These are phyloP conservation scores for Venturia nashicola DNA, from an alignment of 2,329 filamentous ascomycete species.

Conservation along the genomic window DNA sequence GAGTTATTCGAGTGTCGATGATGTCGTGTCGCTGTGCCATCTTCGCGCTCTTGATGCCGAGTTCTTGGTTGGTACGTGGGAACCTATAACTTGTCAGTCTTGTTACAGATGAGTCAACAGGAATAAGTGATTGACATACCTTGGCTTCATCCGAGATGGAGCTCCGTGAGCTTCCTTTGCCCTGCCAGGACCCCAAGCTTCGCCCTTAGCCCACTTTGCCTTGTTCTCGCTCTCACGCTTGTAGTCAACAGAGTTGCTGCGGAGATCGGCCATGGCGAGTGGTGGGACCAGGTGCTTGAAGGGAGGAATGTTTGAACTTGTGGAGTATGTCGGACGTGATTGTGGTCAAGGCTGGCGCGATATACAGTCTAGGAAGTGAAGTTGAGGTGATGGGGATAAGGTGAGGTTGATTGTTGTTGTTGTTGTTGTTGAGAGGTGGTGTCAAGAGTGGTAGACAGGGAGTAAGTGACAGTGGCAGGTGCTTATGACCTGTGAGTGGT, in stretches of 20 bases:
- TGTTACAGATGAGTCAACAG: background rate
- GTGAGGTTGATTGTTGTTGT: background rate
- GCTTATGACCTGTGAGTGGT: constrained; percentile 1
- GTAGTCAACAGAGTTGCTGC: constrained; percentile 40
- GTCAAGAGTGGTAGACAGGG: background rate
- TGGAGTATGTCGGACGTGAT: background rate
- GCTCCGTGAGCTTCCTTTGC: constrained; percentile 8
- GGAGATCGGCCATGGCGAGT: constrained; percentile 31
- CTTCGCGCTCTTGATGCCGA: constrained; percentile 1
- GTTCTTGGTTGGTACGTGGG: constrained; percentile 9
- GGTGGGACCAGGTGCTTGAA: background rate
- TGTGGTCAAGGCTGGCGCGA: background rate
- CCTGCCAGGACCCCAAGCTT: constrained; percentile 25
- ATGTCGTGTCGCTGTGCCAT: constrained; percentile 17
- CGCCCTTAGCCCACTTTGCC: constrained; percentile 38
- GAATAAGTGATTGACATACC: constrained; percentile 12
- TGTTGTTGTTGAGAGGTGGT: background rate
- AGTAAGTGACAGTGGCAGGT: background rate
- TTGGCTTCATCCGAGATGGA: constrained; percentile 16
- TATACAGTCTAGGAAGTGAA: background rate
- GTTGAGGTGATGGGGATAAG: background rate
- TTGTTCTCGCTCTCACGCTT: constrained; percentile 37
- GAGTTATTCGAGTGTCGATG: constrained; percentile 16
- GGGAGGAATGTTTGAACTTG: background rate
- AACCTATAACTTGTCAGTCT: background rate